phyloP scores from a whole-genome alignment of 2,329 filamentous ascomycete genomes.

The Neurospora crassa region DNA sequence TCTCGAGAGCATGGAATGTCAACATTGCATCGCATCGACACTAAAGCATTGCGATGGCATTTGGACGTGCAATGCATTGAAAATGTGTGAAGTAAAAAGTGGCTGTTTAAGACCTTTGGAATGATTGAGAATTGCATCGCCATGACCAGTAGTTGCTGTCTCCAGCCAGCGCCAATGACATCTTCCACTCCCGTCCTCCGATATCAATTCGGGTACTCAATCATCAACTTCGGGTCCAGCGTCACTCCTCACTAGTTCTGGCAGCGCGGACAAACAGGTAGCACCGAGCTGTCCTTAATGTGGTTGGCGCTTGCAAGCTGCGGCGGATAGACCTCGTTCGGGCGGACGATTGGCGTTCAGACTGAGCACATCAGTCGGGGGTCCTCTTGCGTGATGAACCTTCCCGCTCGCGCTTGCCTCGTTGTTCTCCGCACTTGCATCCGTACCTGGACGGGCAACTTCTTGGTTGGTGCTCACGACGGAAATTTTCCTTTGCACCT shows the following conservation, averaged over 20 bases:
- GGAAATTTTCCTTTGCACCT: not conserved
- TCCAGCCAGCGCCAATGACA: not conserved
- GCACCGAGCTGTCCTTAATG: not conserved
- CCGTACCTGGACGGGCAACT: not conserved
- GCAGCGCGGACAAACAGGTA: not conserved
- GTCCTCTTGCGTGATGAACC: not conserved
- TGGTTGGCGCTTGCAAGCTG: not conserved
- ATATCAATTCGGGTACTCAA: not conserved
- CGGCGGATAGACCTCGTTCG: not conserved
- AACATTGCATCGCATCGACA: constrained; percentile 5
- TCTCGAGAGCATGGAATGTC: constrained; percentile 4
- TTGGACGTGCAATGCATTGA: not conserved
- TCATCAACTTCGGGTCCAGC: not conserved
- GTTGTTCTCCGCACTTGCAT: not conserved
- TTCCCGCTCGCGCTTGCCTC: not conserved
- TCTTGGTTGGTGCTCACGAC: not conserved
- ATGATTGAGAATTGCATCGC: not conserved
- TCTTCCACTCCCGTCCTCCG: not conserved
- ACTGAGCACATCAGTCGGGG: not conserved
- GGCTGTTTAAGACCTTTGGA: not conserved
- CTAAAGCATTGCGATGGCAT: not conserved
- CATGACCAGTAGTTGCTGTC: not conserved
- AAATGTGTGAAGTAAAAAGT: not conserved
- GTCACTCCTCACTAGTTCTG: not conserved
- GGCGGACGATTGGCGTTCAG: not conserved